A percentile compares a stretch with the other conserved stretches of the same genome.
These are phyloP conservation scores for Globisporangium nagaii DNA, from an alignment of 352 stramenopile genomes.

Conservation along the genomic window DNA sequence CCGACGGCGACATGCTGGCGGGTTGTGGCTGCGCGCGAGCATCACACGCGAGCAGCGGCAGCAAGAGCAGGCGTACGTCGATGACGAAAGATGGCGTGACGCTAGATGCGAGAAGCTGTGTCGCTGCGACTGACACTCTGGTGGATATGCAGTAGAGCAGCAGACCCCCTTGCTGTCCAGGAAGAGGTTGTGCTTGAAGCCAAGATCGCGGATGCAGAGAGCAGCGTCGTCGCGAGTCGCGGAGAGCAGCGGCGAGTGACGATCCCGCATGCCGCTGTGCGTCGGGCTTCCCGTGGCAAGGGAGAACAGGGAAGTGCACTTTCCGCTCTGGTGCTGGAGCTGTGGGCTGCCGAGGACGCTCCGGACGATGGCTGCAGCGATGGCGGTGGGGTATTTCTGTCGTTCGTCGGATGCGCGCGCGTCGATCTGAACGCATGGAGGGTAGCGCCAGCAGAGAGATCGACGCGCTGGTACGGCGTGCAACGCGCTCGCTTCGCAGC, in stretches of 20 bases:
- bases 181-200: not conserved
- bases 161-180: not conserved
- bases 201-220: not conserved
- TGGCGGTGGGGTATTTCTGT: not conserved
- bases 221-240: not conserved
- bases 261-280: not conserved
- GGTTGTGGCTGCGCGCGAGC: constrained; percentile 5
- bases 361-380: not conserved
- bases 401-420: not conserved
- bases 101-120: not conserved
- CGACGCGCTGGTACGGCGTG: constrained; percentile 9
- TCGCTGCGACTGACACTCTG: not conserved
- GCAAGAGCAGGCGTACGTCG: not conserved
- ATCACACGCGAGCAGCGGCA: not conserved
- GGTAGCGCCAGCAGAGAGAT: too few species aligned
- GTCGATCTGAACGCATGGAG: constrained; percentile 3
- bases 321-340: not conserved
- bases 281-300: not conserved
- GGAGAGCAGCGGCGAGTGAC: not conserved
- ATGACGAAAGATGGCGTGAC: not conserved
- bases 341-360: not conserved
- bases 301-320: not conserved
- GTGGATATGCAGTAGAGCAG: not conserved
- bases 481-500: not conserved
- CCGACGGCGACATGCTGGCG: not conserved